A percentile compares a stretch with the other conserved stretches of the same genome.
These are phyloP conservation scores for Lanmaoa rubissima DNA, from an alignment of 768 basidiomycete species.

Conservation along the genomic window DNA sequence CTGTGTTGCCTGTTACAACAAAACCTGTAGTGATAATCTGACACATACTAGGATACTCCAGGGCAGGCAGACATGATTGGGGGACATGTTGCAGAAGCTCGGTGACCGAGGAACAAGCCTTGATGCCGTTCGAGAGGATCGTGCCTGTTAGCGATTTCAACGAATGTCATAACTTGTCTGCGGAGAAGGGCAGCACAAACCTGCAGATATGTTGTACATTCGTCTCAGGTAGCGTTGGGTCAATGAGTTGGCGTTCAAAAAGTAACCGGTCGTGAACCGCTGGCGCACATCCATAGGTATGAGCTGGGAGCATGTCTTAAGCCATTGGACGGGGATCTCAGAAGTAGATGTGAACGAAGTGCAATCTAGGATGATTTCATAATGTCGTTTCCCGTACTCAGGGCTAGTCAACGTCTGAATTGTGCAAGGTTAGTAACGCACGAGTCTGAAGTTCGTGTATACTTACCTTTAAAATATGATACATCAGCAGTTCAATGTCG, in stretches of 20 bases:
- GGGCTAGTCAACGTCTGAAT: slow-evolving; percentile 51
- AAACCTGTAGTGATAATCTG: not conserved
- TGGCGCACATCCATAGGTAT: slow-evolving; percentile 67
- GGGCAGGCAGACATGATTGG: slow-evolving; percentile 41
- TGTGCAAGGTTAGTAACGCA: not conserved
- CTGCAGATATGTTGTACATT: slow-evolving; percentile 65
- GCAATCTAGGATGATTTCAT: slow-evolving; percentile 80
- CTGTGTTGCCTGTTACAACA: slow-evolving; percentile 36
- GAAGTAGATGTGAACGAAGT: slow-evolving; percentile 73
- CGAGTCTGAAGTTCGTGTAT: not conserved
- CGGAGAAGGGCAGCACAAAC: slow-evolving; percentile 29
- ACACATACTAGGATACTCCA: slow-evolving; percentile 56
- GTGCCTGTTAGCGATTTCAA: slow-evolving; percentile 37
- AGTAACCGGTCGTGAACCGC: slow-evolving; percentile 59
- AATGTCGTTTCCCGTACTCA: slow-evolving; percentile 46
- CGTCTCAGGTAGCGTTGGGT: slow-evolving; percentile 74
- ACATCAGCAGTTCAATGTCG: slow-evolving; percentile 76
- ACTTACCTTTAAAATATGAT: slow-evolving; percentile 71
- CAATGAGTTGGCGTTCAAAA: slow-evolving; percentile 71
- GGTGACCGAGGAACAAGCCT: slow-evolving; percentile 59
- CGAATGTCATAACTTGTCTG: not conserved
- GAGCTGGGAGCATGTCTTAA: slow-evolving; percentile 74
- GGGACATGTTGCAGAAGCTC: slow-evolving; percentile 61
- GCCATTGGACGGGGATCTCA: slow-evolving; percentile 78
- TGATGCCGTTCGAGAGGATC: slow-evolving; percentile 50